phyloP scores from a whole-genome alignment of 2,329 filamentous ascomycete genomes.

The Periconia sp. region DNA sequence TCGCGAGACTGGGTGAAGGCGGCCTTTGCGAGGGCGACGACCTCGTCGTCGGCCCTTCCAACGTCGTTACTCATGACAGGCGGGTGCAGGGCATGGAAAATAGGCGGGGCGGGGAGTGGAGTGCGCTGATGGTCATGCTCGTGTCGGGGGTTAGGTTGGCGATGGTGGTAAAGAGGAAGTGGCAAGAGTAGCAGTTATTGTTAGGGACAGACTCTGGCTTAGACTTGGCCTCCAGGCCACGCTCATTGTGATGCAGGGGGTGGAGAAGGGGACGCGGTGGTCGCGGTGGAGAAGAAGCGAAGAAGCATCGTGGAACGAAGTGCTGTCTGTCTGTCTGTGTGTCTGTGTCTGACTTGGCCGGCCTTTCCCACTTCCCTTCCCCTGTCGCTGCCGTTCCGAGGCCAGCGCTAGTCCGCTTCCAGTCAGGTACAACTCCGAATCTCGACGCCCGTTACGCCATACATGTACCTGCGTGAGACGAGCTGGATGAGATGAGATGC shows the following conservation, averaged over 20 bases:
- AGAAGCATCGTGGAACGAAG: not conserved
- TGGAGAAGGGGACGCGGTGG: not conserved
- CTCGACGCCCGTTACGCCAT: too few species aligned
- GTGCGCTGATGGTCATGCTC: slow-evolving; percentile 9
- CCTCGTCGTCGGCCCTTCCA: slow-evolving; percentile 62
- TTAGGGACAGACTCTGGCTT: not conserved
- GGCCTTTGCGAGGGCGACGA: slow-evolving; percentile 66
- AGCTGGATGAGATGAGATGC: not conserved
- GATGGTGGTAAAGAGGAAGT: not conserved
- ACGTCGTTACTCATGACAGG: slow-evolving; percentile 43
- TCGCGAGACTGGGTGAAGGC: slow-evolving; percentile 68
- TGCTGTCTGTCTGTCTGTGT: not conserved
- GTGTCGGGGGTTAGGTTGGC: not conserved
- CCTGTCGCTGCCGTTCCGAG: not conserved
- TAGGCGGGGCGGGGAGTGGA: slow-evolving; percentile 4
- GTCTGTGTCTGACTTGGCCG: not conserved
- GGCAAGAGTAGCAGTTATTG: not conserved
- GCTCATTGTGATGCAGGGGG: not conserved
- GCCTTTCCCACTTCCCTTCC: not conserved
- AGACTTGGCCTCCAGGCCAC: not conserved
- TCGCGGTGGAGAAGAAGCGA: not conserved
- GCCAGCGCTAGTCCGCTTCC: not conserved
- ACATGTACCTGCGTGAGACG: too few species aligned
- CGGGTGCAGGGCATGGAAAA: slow-evolving; percentile 1
- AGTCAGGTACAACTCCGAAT: not conserved